These are phyloP conservation scores for Geranomyces michiganensis DNA, from an alignment of 192 early-diverging fungal species.

Conservation along the genomic window DNA sequence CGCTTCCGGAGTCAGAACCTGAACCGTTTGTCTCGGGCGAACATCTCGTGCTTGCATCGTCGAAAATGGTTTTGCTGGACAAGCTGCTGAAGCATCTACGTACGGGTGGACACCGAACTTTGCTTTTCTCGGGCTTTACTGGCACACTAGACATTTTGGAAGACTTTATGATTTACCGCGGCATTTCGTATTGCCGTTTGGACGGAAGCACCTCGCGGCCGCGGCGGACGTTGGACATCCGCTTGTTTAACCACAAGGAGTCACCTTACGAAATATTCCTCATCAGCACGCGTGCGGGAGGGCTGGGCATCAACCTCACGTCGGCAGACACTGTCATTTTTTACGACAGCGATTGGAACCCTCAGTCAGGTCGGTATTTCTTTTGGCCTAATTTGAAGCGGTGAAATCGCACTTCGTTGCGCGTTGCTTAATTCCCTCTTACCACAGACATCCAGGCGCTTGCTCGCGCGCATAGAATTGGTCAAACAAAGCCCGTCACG, in stretches of 20 bases:
- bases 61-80: constrained; percentile 69
- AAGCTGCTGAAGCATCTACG: constrained; percentile 58
- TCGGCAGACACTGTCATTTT: constrained; percentile 95
- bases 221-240: constrained; percentile 40
- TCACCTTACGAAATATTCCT: constrained; percentile 72
- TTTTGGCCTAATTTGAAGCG: constrained; percentile 12
- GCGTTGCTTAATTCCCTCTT: neutral
- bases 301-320: constrained; percentile 93
- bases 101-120: constrained; percentile 36
- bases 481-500: constrained; percentile 78
- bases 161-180: constrained; percentile 34
- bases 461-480: constrained; percentile 77
- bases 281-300: constrained; percentile 92
- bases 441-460: constrained; percentile 59
- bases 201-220: constrained; percentile 38
- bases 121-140: constrained; percentile 56
- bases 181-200: constrained; percentile 32
- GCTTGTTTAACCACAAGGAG: constrained; percentile 37
- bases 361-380: constrained; percentile 53
- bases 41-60: constrained; percentile 65
- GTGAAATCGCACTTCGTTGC: neutral
- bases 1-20: constrained; percentile 53
- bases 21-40: constrained; percentile 58
- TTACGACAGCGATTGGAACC: constrained; percentile 82
- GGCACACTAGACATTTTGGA: constrained; percentile 55